A percentile compares a stretch with the other conserved stretches of the same genome.
Evolutionary conservation across 495 filamentous ascomycete species (phyloP).

Genomic region (Podospora pseudopauciseta): DNA sequence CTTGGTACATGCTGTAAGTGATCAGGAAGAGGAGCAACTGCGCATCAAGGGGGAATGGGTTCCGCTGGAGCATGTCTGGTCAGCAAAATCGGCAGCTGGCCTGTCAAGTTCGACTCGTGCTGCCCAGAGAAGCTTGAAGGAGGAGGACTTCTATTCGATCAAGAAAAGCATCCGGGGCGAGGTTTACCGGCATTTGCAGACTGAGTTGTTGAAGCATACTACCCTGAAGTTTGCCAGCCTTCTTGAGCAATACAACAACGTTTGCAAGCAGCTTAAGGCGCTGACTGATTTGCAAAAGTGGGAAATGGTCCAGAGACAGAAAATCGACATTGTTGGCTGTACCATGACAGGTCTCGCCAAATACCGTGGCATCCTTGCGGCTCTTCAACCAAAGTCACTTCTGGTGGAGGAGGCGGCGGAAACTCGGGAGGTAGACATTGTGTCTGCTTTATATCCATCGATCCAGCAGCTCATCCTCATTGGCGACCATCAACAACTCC

Average conservation of each 20-base stretch:
- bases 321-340: slow-evolving; percentile 47
- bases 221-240: slow-evolving; percentile 26
- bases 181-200: slow-evolving; percentile 42
- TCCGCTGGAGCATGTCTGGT: slow-evolving; percentile 35
- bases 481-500: slow-evolving; percentile 55
- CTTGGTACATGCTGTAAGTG: slow-evolving; percentile 36
- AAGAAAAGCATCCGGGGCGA: slow-evolving; percentile 32
- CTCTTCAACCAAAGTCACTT: slow-evolving; percentile 58
- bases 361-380: slow-evolving; percentile 70
- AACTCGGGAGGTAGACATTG: slow-evolving; percentile 52
- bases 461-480: slow-evolving; percentile 55
- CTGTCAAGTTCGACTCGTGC: slow-evolving; percentile 15
- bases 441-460: slow-evolving; percentile 52
- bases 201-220: slow-evolving; percentile 27
- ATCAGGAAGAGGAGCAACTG: slow-evolving; percentile 40
- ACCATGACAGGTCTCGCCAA: slow-evolving; percentile 78
- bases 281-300: slow-evolving; percentile 33
- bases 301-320: slow-evolving; percentile 23
- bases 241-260: slow-evolving; percentile 25
- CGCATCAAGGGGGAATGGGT: slow-evolving; percentile 35
- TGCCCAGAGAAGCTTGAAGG: slow-evolving; percentile 16
- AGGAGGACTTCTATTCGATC: slow-evolving; percentile 34
- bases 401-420: slow-evolving; percentile 59
- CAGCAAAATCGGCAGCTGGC: slow-evolving; percentile 28
- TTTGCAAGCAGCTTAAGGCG: slow-evolving; percentile 35